Base-by-base conservation (phyloP, 2,329 filamentous ascomycete species). In the Calonectria multiphialidica region DNA sequence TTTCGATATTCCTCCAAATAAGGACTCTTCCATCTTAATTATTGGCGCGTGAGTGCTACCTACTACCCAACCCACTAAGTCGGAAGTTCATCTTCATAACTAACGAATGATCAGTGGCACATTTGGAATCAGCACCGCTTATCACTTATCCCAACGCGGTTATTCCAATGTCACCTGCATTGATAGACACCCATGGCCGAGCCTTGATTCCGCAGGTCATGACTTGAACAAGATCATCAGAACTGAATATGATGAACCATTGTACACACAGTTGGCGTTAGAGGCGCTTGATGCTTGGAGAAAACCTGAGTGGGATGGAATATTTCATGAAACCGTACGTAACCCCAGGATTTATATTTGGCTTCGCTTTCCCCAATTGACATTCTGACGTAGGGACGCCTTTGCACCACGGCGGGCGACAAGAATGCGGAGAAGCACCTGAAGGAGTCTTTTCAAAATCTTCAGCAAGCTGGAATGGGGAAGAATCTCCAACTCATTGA, bases 151-250 rank as follows among this genome's bases (percentile, higher is more conserved):
- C 2, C 45, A 70, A 18, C 73, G 74, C 2, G 75, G 74, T 15
- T 77, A 75, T 23, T 68, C 49, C 47, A 67, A 75, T 18, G 33
- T 77, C 15, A 72, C 66, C 6, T 77, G 75, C 7, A 68, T 76
- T 2, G 73, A 77, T n/a, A 71, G 71, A 1, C 68, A 75, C n/a
- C 72, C 74, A 50, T 76, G 70, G 70, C 75, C 75, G 0, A 77
- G 75, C 18, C 25, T 72, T 9, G 75, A 76, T 44, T 76, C 74
- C 21, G 75, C 75, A 3, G 74, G 75, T 1, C 45, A 75, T n/a
- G 75, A 76, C 47, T 40, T 76, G 13, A 76, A 76, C 35, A 76
- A 76, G n/a, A 66, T 73, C 30, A 50, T 73, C 13, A 63, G 71
- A 2, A 70, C 71, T 3, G 71, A 73, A 33, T 73, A 73, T 21